phyloP scores from a whole-genome alignment of 371 early-diverging fungal genomes.

The Rhizoclosmatium hyalinum region DNA sequence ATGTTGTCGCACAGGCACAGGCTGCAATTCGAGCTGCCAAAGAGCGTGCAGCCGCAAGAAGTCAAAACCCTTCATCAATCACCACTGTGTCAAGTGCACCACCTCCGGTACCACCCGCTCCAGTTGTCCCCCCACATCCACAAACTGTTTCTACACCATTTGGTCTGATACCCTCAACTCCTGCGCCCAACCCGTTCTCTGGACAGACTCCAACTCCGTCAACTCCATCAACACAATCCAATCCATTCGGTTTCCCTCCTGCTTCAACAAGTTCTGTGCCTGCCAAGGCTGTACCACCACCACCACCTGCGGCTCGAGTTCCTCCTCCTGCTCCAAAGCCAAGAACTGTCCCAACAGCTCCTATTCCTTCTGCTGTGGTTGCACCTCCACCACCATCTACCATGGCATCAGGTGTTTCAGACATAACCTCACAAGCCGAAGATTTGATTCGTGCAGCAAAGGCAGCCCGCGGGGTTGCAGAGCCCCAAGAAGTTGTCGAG shows the following conservation, averaged over 20 bases:
- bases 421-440: slow-evolving; percentile 18
- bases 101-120: slow-evolving; percentile 12
- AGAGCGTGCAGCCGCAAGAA: slow-evolving; percentile 44
- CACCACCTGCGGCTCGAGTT: slow-evolving; percentile 28
- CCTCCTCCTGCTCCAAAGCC: slow-evolving; percentile 31
- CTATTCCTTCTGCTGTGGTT: neutral
- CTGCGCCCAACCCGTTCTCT: neutral
- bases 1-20: slow-evolving; percentile 49
- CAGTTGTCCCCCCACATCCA: slow-evolving; percentile 10
- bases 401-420: slow-evolving; percentile 2
- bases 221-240: slow-evolving; percentile 15
- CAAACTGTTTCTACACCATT: neutral
- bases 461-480: slow-evolving; percentile 9
- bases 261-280: slow-evolving; percentile 6
- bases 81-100: slow-evolving; percentile 22
- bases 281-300: slow-evolving; percentile 35
- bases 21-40: slow-evolving; percentile 51
- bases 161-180: neutral
- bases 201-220: slow-evolving; percentile 9
- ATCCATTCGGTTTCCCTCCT: slow-evolving; percentile 21
- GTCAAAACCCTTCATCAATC: slow-evolving; percentile 12
- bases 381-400: slow-evolving; percentile 2
- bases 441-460: slow-evolving; percentile 25
- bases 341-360: slow-evolving; percentile 4
- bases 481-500: neutral